These are phyloP conservation scores for Solanum sitiens DNA, from an alignment of 257 asterid species.

Conservation along the genomic window DNA sequence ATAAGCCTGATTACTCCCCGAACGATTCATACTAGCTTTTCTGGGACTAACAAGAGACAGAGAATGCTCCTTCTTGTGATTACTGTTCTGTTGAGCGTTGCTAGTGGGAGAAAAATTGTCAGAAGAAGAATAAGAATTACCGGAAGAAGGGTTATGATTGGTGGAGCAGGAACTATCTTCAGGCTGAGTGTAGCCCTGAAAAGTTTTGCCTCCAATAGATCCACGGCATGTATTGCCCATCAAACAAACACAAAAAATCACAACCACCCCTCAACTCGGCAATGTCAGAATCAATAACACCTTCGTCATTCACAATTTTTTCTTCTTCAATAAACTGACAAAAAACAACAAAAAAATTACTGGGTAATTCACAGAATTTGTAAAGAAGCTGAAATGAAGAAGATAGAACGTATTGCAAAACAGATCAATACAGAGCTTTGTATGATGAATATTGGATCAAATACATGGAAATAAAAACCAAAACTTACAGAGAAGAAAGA, in stretches of 20 bases:
- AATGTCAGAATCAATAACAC: not conserved
- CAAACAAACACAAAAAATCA: not conserved
- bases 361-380: not conserved
- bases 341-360: not conserved
- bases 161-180: conserved; percentile 1
- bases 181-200: not conserved
- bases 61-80: not conserved
- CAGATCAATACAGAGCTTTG: not conserved
- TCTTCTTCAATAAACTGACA: not conserved
- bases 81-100: not conserved
- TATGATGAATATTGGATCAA: not conserved
- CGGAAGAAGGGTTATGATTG: not conserved
- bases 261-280: not conserved
- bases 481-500: not conserved
- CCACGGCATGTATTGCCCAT: conserved; percentile 5
- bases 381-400: not conserved
- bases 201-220: not conserved
- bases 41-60: not conserved
- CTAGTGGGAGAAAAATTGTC: not conserved
- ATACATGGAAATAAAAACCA: not conserved
- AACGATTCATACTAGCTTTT: not conserved
- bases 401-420: not conserved
- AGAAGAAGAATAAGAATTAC: not conserved
- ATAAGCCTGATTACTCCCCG: not conserved
- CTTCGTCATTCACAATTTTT: not conserved